Base-by-base conservation (phyloP, 1,284 basidiomycete genomes). In the Leccinum variabile region DNA sequence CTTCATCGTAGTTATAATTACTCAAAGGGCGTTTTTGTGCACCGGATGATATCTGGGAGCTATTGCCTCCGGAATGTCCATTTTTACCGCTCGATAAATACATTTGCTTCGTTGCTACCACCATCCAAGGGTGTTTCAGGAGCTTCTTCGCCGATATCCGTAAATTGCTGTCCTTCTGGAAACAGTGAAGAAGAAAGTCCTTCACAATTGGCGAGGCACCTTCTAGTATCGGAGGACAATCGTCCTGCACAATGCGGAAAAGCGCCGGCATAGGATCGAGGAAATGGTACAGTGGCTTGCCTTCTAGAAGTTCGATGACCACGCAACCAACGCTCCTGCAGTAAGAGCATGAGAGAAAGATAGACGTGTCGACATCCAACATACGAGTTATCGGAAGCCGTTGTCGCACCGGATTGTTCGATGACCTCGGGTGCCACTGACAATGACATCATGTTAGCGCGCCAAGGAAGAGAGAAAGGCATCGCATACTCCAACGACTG, bases 201-300 rank as follows among this genome's bases (percentile, higher is more conserved):
- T 97, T 94, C 68, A 97, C 96, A 64, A 97, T 90, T 58, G 94
- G 88, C 11, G 94, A 96, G 1, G 94, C 93, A 50, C 95, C 94
- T 65, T 98, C 95, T 0, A 97, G 97, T 68, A 99, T 91, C 7
- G 94, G 94, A 50, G 97, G 97, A 70, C 89, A 92, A 75, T 98
- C 96, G 72, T 99, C 97, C 75, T 98, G 95, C 1, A 99, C 97
- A 66, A 99, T 98, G 57, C 95, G 89, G 78, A 97, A 99, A 28
- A 99, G 85, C 0, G 97, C 97, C 55, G 96, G 97, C 95, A 99
- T 98, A 3, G 97, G 97, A 64, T 96, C 94, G 33, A 98, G 85
- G 69, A 91, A 92, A 75, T 97, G 92, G 76, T 98, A 98, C 0
- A 97, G 97, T 13, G 97, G 97, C 68, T 93, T 94, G 10, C 96